Percentiles rank a stretch among this genome's conserved stretches.
Evolutionary conservation across 1,284 basidiomycete species (phyloP).

Genomic region (Cryptococcus depauperatus): DNA sequence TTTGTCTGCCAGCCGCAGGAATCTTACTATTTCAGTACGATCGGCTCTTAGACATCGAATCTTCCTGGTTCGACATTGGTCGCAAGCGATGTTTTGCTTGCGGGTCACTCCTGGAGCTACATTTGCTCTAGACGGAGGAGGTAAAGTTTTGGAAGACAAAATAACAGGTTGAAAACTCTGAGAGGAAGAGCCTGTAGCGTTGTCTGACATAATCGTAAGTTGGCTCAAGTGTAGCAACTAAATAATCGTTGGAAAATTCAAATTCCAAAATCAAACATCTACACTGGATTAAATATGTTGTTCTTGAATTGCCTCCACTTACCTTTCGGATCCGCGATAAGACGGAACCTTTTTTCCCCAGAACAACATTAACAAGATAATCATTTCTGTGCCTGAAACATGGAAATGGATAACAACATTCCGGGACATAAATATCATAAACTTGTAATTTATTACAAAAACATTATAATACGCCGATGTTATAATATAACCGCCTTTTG

Average conservation of each 20-base stretch:
- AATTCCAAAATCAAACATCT: too few relatives aligned
- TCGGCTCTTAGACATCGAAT: slow-evolving; percentile 25
- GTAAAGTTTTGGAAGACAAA: background rate
- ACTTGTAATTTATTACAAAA: background rate
- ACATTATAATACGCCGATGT: too few relatives aligned
- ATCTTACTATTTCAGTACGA: slow-evolving; percentile 17
- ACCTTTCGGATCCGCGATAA: slow-evolving; percentile 2
- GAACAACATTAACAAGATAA: background rate
- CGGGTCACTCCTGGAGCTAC: slow-evolving; percentile 5
- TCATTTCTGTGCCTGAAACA: background rate
- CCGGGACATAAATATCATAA: background rate
- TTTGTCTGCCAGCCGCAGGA: background rate
- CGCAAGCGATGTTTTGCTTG: slow-evolving; percentile 84
- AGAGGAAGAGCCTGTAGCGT: too few relatives aligned
- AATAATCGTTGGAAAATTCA: too few relatives aligned
- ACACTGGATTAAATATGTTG: too few relatives aligned
- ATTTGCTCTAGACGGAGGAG: too few relatives aligned
- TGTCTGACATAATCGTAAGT: too few relatives aligned
- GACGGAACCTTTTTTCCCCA: too few relatives aligned
- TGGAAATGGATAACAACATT: background rate
- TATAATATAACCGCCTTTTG: too few relatives aligned
- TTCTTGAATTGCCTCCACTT: too few relatives aligned
- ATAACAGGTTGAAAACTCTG: too few relatives aligned
- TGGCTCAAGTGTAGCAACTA: too few relatives aligned
- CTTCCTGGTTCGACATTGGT: slow-evolving; percentile 56